Percentiles rank a stretch among this genome's conserved stretches.
phyloP scores from a whole-genome alignment of 129 eudicot species.

The Lonicera japonica region DNA sequence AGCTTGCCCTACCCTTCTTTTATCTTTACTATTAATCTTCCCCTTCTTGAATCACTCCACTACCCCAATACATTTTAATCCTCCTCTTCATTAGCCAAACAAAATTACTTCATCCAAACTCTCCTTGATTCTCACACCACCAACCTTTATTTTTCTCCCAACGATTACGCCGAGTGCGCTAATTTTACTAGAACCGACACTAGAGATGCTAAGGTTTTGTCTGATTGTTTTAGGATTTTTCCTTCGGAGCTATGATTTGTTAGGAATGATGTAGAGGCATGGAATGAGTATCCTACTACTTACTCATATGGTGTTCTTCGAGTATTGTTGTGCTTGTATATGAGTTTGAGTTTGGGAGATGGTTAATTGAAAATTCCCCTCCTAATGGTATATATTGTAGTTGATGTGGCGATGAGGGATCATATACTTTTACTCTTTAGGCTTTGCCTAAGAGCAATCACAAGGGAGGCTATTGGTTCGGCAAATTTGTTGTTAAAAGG shows the following conservation, averaged over 20 bases:
- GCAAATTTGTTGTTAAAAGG: conserved; percentile 9
- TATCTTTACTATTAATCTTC: conserved; percentile 10
- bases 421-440: conserved; percentile 54
- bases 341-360: conserved; percentile 29
- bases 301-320: conserved; percentile 42
- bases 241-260: conserved; percentile 59
- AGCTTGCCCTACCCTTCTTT: conserved; percentile 38
- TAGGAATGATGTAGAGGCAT: conserved; percentile 39
- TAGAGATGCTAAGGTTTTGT: conserved; percentile 3
- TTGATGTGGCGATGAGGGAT: conserved; percentile 53
- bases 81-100: conserved; percentile 1
- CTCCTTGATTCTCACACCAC: conserved; percentile 4
- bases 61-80: conserved; percentile 35
- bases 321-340: conserved; percentile 22
- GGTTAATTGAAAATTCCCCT: conserved; percentile 60
- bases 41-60: conserved; percentile 21
- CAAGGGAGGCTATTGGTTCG: conserved; percentile 42
- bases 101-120: conserved; percentile 20
- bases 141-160: conserved; percentile 28
- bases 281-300: conserved; percentile 52
- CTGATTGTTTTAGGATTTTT: conserved; percentile 26
- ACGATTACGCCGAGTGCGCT: conserved; percentile 37
- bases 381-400: conserved; percentile 55
- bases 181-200: conserved; percentile 1
- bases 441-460: conserved; percentile 49